phyloP scores from a whole-genome alignment of 2,329 filamentous ascomycete species.

The Cyphellophora europaea region DNA sequence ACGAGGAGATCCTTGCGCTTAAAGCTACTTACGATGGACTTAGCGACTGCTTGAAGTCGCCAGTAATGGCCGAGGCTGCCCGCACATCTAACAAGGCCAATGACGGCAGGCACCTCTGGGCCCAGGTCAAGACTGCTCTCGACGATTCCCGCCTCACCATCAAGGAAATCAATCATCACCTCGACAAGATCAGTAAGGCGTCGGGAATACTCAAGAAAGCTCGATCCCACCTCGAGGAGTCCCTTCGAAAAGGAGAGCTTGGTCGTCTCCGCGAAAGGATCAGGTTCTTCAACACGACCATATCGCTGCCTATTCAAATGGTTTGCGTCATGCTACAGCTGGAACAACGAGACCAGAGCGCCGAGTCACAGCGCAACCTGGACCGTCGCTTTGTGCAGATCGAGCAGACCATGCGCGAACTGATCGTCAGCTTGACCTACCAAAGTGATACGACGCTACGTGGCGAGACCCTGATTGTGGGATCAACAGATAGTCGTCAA shows the following conservation, averaged over 20 bases:
- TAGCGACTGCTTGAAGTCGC: constrained; percentile 12
- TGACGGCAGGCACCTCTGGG: constrained; percentile 15
- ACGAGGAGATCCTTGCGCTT: constrained; percentile 13
- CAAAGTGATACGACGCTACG: background rate
- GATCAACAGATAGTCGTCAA: background rate
- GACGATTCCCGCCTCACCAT: constrained; percentile 15
- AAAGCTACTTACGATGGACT: constrained; percentile 14
- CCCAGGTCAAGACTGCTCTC: constrained; percentile 11
- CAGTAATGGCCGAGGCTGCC: constrained; percentile 14
- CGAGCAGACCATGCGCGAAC: constrained; percentile 7
- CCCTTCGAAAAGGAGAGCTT: constrained; percentile 13
- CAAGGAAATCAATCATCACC: constrained; percentile 12
- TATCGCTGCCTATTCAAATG: constrained; percentile 18
- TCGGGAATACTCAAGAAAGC: constrained; percentile 10
- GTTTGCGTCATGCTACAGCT: constrained; percentile 17
- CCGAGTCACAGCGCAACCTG: constrained; percentile 10
- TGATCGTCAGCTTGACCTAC: constrained; percentile 1
- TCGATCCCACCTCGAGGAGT: constrained; percentile 14
- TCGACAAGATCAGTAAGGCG: constrained; percentile 10
- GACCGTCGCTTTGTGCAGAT: constrained; percentile 9
- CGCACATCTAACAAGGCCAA: constrained; percentile 13
- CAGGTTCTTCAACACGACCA: constrained; percentile 14
- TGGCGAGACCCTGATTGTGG: constrained; percentile 1
- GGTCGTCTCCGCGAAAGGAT: constrained; percentile 16
- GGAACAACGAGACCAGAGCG: constrained; percentile 13